Evolutionary conservation across 1,284 basidiomycete species (phyloP).

Genomic region (Trichosporon sp.): DNA sequence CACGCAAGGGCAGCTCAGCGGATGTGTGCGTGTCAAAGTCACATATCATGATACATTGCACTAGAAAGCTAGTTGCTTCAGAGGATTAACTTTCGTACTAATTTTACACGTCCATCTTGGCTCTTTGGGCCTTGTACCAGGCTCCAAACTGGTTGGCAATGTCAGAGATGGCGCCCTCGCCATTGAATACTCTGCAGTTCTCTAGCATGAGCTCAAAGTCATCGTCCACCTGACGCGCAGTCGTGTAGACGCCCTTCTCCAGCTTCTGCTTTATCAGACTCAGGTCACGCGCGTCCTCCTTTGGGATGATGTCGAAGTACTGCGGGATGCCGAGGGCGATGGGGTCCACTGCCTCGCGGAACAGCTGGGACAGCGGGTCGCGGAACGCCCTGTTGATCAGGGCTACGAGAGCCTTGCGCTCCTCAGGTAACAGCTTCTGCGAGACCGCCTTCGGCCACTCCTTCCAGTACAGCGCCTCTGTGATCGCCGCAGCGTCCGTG

Average conservation of each 20-base stretch:
- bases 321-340: slow-evolving; percentile 35
- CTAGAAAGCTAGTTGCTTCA: neutral
- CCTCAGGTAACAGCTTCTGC: slow-evolving; percentile 66
- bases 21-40: neutral
- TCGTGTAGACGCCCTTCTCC: slow-evolving; percentile 50
- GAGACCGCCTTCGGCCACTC: slow-evolving; percentile 80
- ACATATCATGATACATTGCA: slow-evolving; percentile 1
- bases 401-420: slow-evolving; percentile 72
- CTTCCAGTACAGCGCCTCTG: slow-evolving; percentile 70
- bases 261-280: slow-evolving; percentile 74
- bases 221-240: slow-evolving; percentile 38
- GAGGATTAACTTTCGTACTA: neutral
- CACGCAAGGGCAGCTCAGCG: neutral
- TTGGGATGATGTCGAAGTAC: slow-evolving; percentile 44
- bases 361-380: slow-evolving; percentile 69
- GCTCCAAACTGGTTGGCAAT: slow-evolving; percentile 32
- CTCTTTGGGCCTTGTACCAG: slow-evolving; percentile 38
- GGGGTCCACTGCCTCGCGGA: slow-evolving; percentile 62
- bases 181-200: slow-evolving; percentile 45
- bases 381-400: slow-evolving; percentile 66
- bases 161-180: slow-evolving; percentile 32
- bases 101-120: slow-evolving; percentile 31
- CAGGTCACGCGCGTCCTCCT: slow-evolving; percentile 77
- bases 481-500: slow-evolving; percentile 64
- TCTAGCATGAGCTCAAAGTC: slow-evolving; percentile 45